Evolutionary conservation across 140 eudicot species (phyloP).

Genomic region (Flaveria floridana): DNA sequence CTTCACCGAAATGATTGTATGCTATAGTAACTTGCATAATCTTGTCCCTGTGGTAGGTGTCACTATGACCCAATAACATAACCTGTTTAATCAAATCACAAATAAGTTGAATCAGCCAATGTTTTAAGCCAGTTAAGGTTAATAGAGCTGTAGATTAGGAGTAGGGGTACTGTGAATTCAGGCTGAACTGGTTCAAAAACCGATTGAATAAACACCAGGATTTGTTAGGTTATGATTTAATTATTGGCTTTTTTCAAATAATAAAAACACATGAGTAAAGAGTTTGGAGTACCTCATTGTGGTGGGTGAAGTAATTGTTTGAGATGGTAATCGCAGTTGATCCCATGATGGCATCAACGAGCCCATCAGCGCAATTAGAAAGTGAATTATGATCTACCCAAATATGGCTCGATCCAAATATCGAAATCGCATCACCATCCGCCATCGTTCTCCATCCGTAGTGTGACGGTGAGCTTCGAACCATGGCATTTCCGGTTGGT

Average conservation of each 20-base stretch:
- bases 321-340: not conserved
- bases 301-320: conserved; percentile 3
- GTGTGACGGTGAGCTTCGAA: not conserved
- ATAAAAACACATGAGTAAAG: too few relatives aligned
- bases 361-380: conserved; percentile 6
- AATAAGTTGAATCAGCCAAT: not conserved
- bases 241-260: too few relatives aligned
- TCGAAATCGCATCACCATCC: conserved; percentile 3
- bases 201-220: too few relatives aligned
- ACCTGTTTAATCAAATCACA: not conserved
- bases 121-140: not conserved
- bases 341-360: not conserved
- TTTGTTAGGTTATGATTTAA: too few relatives aligned
- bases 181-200: not conserved
- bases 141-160: too few relatives aligned
- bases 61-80: conserved; percentile 12
- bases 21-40: conserved; percentile 10
- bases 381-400: conserved; percentile 1
- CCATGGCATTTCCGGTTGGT: not conserved
- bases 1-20: conserved; percentile 3
- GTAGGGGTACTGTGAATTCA: not conserved
- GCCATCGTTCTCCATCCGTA: conserved; percentile 7
- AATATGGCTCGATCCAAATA: not conserved
- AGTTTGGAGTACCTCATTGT: not conserved
- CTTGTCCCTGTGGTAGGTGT: not conserved